These are phyloP conservation scores for Fusarium neocosmosporiellum DNA, from an alignment of 2,329 filamentous ascomycete species.

Conservation along the genomic window DNA sequence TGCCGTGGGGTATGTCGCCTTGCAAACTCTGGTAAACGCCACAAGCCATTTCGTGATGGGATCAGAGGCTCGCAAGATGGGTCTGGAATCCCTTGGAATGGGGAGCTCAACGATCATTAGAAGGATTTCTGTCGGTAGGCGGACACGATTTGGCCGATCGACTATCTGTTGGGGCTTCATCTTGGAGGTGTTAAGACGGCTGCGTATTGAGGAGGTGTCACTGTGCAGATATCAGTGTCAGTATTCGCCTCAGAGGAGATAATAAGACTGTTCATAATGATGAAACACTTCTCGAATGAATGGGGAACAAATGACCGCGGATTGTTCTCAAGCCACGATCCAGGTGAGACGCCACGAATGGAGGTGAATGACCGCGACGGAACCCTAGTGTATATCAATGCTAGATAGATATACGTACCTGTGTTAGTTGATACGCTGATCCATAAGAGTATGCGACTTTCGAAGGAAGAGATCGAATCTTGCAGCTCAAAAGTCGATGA, in stretches of 20 bases:
- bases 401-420: neutral
- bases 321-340: neutral
- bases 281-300: neutral
- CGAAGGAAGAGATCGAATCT: neutral
- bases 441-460: neutral
- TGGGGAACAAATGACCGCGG: neutral
- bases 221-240: neutral
- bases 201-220: neutral
- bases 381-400: neutral
- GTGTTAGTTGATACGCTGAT: neutral
- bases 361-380: neutral
- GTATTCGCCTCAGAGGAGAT: neutral
- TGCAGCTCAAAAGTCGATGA: neutral
- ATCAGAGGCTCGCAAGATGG: conserved; percentile 17
- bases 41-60: conserved; percentile 12
- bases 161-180: neutral
- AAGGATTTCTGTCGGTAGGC: conserved; percentile 20
- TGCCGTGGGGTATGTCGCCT: neutral
- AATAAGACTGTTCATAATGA: neutral
- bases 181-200: neutral
- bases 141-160: neutral
- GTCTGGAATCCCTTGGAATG: neutral
- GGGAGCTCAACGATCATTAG: conserved; percentile 23
- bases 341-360: neutral
- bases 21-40: conserved; percentile 19